Conservation (phyloP, 1,284 basidiomycete species). For the Pseudozyma hubeiensis region DNA sequence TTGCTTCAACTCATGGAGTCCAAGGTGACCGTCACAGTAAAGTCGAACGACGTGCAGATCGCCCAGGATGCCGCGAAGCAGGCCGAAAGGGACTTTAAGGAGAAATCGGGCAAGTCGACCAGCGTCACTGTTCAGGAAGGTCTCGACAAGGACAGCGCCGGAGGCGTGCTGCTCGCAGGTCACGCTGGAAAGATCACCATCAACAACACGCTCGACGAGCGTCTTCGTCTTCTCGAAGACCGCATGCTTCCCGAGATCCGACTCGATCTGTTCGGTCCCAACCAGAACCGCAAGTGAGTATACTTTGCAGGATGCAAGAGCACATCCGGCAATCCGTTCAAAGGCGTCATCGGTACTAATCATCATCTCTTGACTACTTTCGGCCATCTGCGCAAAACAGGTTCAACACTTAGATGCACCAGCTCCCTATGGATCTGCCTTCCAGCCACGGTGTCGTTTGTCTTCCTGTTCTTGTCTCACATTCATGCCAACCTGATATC, state of each 20-base stretch:
- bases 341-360: too few species aligned
- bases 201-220: slow-evolving; percentile 68
- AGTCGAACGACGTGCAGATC: slow-evolving; percentile 61
- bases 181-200: slow-evolving; percentile 63
- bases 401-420: slow-evolving; percentile 37
- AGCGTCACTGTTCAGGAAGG: slow-evolving; percentile 76
- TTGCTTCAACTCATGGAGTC: slow-evolving; percentile 65
- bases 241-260: slow-evolving; percentile 67
- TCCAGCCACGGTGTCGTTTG: not conserved
- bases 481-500: slow-evolving; percentile 27
- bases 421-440: not conserved
- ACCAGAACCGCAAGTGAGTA: slow-evolving; percentile 65
- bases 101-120: slow-evolving; percentile 80
- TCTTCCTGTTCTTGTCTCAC: not conserved
- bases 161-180: slow-evolving; percentile 60
- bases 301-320: too few species aligned
- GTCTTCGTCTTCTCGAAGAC: slow-evolving; percentile 64
- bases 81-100: slow-evolving; percentile 77
- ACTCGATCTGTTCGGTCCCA: slow-evolving; percentile 64
- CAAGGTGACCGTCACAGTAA: slow-evolving; percentile 58
- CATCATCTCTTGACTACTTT: too few species aligned
- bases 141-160: slow-evolving; percentile 75
- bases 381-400: slow-evolving; percentile 10
- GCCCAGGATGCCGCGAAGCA: slow-evolving; percentile 74
- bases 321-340: not conserved